These are phyloP conservation scores for Trichophyton simii DNA, from an alignment of 2,329 filamentous ascomycete species.

Conservation along the genomic window DNA sequence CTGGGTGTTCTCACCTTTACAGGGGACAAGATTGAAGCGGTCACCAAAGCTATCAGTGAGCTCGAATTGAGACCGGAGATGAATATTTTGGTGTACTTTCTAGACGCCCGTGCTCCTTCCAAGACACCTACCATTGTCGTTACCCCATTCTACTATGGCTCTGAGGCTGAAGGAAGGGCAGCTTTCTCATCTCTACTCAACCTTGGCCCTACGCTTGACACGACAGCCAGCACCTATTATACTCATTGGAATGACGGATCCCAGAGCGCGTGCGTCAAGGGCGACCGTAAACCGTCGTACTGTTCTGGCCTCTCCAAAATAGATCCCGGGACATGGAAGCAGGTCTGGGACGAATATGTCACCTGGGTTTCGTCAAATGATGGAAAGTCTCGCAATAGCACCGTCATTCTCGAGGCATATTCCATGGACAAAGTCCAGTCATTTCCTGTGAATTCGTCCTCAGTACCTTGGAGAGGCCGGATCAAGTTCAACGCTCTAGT, in stretches of 20 bases:
- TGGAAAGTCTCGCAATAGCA: neutral
- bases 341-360: neutral
- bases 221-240: slow-evolving; percentile 23
- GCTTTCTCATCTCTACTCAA: neutral
- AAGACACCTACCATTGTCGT: slow-evolving; percentile 15
- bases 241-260: slow-evolving; percentile 28
- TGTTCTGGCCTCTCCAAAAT: slow-evolving; percentile 13
- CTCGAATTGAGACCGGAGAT: slow-evolving; percentile 19
- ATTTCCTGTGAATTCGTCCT: neutral
- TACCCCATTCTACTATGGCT: slow-evolving; percentile 19
- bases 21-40: neutral
- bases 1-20: neutral
- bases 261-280: neutral
- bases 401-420: neutral
- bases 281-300: neutral
- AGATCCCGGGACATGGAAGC: slow-evolving; percentile 15
- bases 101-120: slow-evolving; percentile 11
- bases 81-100: neutral
- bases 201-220: slow-evolving; percentile 8
- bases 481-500: slow-evolving; percentile 27
- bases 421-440: neutral
- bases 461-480: slow-evolving; percentile 10
- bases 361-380: neutral
- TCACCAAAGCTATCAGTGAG: slow-evolving; percentile 16
- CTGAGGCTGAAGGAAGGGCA: neutral